Conservation (phyloP, 176 grass and related monocot genomes). For the Carex kokanica region DNA sequence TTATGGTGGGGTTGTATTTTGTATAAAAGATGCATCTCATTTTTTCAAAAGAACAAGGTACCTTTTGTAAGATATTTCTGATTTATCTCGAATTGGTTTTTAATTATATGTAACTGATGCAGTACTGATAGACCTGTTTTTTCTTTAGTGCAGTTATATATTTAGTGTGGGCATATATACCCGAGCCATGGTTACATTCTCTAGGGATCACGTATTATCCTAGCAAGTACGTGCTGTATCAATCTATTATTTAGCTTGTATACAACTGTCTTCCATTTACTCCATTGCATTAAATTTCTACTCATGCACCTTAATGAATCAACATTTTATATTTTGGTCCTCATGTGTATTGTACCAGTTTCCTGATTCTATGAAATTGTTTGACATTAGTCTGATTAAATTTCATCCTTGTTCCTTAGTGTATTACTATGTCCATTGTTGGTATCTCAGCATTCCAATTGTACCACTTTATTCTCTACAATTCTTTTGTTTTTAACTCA, state of each 20-base stretch:
- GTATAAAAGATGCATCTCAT: too few relatives aligned
- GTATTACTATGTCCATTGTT: too few relatives aligned
- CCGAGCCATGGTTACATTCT: constrained; percentile 47
- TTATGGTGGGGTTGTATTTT: too few relatives aligned
- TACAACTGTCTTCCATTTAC: neutral
- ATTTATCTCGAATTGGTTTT: neutral
- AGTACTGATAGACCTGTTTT: neutral
- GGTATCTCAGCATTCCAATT: too few relatives aligned
- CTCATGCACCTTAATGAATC: neutral
- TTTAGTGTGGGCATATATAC: constrained; percentile 66
- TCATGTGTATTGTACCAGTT: too few relatives aligned
- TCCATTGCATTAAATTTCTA: neutral
- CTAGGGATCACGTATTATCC: constrained; percentile 91
- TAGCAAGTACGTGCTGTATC: constrained; percentile 54
- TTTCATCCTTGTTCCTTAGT: too few relatives aligned
- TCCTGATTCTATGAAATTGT: neutral
- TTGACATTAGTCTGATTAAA: too few relatives aligned
- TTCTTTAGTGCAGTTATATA: constrained; percentile 38
- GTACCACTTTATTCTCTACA: too few relatives aligned
- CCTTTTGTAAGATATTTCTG: neutral
- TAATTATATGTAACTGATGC: neutral
- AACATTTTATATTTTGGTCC: neutral
- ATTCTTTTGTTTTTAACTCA: too few relatives aligned
- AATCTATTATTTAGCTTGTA: neutral
- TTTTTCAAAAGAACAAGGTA: too few relatives aligned